Evolutionary conservation across 805 yeast species (phyloP).

Genomic region (Metschnikowia peoriensis): DNA sequence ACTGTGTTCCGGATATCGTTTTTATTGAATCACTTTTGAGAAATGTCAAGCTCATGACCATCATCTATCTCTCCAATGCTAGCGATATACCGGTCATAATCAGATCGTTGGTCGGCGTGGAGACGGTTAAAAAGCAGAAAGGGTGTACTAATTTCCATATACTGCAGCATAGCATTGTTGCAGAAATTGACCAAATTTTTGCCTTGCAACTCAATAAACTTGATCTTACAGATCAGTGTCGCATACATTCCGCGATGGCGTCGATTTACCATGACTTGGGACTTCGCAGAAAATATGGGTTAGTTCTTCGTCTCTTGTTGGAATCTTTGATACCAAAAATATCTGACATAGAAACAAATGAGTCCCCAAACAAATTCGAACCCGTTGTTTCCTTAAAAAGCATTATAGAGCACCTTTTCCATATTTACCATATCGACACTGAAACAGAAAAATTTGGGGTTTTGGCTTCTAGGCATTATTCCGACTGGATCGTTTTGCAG

Average conservation of each 20-base stretch:
- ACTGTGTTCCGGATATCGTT: conserved; percentile 78
- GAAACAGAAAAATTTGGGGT: conserved; percentile 27
- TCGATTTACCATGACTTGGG: conserved; percentile 60
- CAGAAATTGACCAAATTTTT: conserved; percentile 35
- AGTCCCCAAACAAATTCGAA: background rate
- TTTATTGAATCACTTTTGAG: conserved; percentile 72
- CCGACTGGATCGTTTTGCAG: conserved; percentile 56
- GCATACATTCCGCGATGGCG: conserved; percentile 65
- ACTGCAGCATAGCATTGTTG: conserved; percentile 41
- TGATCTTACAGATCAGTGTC: conserved; percentile 50
- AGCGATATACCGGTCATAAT: conserved; percentile 40
- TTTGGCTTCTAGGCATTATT: conserved; percentile 23
- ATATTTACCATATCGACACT: conserved; percentile 52
- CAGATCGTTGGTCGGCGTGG: conserved; percentile 38
- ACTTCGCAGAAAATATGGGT: conserved; percentile 63
- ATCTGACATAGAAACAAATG: conserved; percentile 8
- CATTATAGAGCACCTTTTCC: conserved; percentile 49
- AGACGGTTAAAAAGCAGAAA: conserved; percentile 2
- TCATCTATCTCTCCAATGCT: conserved; percentile 45
- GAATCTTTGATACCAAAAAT: conserved; percentile 47
- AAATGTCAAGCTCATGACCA: conserved; percentile 57
- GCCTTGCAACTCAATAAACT: conserved; percentile 35
- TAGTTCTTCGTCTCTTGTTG: conserved; percentile 65
- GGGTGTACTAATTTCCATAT: conserved; percentile 13
- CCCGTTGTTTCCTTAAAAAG: conserved; percentile 25